A percentile compares a stretch with the other conserved stretches of the same genome.
Conservation (phyloP, 2,329 filamentous ascomycete species). For the Rhynchosporium agropyri region DNA sequence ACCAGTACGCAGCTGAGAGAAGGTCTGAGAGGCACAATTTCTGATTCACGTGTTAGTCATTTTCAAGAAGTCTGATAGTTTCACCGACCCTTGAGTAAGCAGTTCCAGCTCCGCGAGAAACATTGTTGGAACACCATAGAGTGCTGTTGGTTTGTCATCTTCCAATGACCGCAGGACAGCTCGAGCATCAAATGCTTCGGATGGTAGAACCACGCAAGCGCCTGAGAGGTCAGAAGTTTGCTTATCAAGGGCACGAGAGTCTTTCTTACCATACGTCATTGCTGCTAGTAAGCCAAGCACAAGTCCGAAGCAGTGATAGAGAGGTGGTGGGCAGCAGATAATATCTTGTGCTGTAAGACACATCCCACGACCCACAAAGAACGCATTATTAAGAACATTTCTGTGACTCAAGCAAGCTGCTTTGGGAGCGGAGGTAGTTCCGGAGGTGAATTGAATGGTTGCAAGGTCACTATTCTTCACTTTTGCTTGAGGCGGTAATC, state of each 20-base stretch:
- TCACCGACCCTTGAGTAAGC: conserved; percentile 14
- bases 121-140: conserved; percentile 85
- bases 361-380: conserved; percentile 42
- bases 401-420: conserved; percentile 25
- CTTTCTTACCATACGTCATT: conserved; percentile 61
- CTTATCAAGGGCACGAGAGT: neutral
- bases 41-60: neutral
- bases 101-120: conserved; percentile 38
- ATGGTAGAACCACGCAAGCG: conserved; percentile 74
- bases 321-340: conserved; percentile 78
- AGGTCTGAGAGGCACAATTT: conserved; percentile 39
- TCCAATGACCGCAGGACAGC: conserved; percentile 68
- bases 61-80: neutral
- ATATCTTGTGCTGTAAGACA: conserved; percentile 65
- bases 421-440: conserved; percentile 23
- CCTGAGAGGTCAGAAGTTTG: conserved; percentile 40
- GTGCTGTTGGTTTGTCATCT: conserved; percentile 69
- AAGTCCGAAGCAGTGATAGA: conserved; percentile 86
- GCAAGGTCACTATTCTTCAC: conserved; percentile 46
- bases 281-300: conserved; percentile 73
- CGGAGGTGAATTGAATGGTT: conserved; percentile 22
- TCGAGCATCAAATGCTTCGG: conserved; percentile 70
- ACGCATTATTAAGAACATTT: conserved; percentile 37
- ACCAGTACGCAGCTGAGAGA: conserved; percentile 66
- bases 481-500: conserved; percentile 55